Evolutionary conservation across 2,329 filamentous ascomycete species (phyloP), one percentile per base, ranked within the genome.

Genomic region (Leptographium flavum): DNA sequence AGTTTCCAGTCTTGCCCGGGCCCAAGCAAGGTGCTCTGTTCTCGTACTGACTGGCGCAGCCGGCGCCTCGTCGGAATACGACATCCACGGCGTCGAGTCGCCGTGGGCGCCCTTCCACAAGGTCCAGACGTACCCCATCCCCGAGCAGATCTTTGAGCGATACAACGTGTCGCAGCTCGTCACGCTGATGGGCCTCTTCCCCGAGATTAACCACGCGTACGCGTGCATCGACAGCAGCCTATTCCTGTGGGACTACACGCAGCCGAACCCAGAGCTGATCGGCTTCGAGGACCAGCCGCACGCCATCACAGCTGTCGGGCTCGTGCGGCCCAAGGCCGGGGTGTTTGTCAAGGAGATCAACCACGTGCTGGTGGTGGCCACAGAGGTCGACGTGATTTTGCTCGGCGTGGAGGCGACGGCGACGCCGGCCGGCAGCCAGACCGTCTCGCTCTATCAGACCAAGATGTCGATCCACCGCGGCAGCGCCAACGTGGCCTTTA

Each of bases 181-280:
- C 48, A 94, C 88, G n/a, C 76, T 79, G 57, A 94, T 98, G 83
- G 93, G 93, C 10, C 69, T 98, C 30, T 96, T 98, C 62, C 85
- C 92, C 17, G 85, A 93, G 63, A 74, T 98, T 57, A 88, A 90
- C 57, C 87, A 96, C 63, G 92, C 90, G 27, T 98, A 88, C 84
- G 84, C 94, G 45, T 79, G 85, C 22, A 92, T 98, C 59, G 92
- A 98, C 66, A 95, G 94, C 65, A 85, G 86, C 50, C 71, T 98
- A 38, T 98, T 95, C 60, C 71, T 98, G 15, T 98, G 93, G 93
- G 90, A 98, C 63, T 98, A 95, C 61, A 94, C 87, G 7, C 76
- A 87, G 59, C 79, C 85, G n/a, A 86, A 90, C 54, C 87, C 90
- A 5, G 85, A 94, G 59, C 71, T 95, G 36, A 83, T 94, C 52